Conservation (phyloP, 2,329 filamentous ascomycete genomes). For the Apiospora rasikravindrae region DNA sequence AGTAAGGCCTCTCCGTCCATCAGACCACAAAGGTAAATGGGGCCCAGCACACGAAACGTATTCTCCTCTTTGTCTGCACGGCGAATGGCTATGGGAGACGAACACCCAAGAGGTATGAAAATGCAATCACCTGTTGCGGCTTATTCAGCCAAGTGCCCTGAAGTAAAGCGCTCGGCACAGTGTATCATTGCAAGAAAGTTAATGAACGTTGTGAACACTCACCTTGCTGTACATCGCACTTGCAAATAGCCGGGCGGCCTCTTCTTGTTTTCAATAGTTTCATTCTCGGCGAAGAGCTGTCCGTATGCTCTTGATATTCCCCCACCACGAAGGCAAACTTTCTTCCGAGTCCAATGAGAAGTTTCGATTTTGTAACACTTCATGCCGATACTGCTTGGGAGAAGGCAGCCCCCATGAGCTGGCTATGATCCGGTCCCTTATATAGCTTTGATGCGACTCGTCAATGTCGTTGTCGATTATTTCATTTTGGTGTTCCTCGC, state of each 20-base stretch:
- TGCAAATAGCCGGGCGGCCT: neutral
- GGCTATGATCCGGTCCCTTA: neutral
- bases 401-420: neutral
- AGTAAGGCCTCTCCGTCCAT: neutral
- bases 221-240: neutral
- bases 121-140: neutral
- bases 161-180: too few species aligned
- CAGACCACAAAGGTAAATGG: neutral
- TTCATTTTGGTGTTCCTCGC: too few species aligned
- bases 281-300: rapidly evolving
- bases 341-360: neutral
- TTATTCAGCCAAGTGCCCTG: neutral
- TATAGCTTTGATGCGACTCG: too few species aligned
- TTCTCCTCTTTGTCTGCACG: neutral
- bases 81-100: neutral
- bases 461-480: too few species aligned
- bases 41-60: neutral
- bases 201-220: neutral
- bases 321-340: neutral
- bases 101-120: neutral
- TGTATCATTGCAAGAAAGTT: neutral
- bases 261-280: neutral
- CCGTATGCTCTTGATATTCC: rapidly evolving
- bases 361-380: neutral
- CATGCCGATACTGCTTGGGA: neutral